These are phyloP conservation scores for Triticum timopheevii DNA, from an alignment of 176 grass and related monocot genomes.

Conservation along the genomic window DNA sequence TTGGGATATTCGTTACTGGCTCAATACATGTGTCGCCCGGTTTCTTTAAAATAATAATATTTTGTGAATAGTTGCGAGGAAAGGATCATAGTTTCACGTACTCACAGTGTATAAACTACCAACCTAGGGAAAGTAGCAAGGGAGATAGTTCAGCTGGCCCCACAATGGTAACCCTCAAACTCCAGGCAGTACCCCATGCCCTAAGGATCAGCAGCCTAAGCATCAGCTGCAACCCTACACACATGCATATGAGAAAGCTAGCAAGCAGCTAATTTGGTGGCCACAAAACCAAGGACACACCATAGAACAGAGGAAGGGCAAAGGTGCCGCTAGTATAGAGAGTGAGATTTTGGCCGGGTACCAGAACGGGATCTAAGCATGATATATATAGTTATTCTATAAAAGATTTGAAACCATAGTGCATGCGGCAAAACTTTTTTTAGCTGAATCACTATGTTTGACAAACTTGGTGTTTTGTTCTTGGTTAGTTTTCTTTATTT, in stretches of 20 bases:
- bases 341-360: background rate
- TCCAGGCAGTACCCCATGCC: background rate
- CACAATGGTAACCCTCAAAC: background rate
- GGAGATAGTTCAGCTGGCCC: background rate
- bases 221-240: too few relatives aligned
- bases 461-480: background rate
- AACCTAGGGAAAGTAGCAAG: background rate
- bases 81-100: background rate
- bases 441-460: background rate
- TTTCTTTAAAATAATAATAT: background rate
- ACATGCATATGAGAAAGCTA: too few relatives aligned
- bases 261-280: too few relatives aligned
- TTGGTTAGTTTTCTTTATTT: background rate
- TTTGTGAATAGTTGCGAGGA: background rate
- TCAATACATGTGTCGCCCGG: background rate
- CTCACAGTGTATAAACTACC: background rate
- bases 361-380: background rate
- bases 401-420: conserved; percentile 18
- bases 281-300: background rate
- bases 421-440: background rate
- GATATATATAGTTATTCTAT: background rate
- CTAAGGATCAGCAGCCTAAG: too few relatives aligned
- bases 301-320: background rate
- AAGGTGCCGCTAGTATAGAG: background rate
- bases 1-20: background rate